Conservation (phyloP, 2,329 filamentous ascomycete species). For the Zymoseptoria brevis region DNA sequence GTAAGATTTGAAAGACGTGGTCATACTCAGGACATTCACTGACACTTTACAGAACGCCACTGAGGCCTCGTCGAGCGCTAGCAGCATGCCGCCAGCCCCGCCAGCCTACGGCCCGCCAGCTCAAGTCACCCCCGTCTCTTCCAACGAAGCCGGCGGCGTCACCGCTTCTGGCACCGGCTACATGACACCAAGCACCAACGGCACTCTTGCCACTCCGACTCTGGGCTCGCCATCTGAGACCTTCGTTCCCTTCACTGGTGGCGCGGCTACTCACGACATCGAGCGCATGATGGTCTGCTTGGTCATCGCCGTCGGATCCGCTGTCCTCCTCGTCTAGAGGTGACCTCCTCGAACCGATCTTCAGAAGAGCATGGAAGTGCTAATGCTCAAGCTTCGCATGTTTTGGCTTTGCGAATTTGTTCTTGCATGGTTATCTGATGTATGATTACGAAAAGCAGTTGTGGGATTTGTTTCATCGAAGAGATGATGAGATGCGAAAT, state of each 20-base stretch:
- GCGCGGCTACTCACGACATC: neutral
- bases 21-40: neutral
- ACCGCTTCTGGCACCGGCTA: conserved; percentile 1
- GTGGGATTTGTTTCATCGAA: neutral
- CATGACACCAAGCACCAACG: conserved; percentile 1
- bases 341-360: neutral
- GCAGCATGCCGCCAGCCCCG: neutral
- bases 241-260: conserved; percentile 5
- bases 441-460: neutral
- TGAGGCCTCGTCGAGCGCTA: neutral
- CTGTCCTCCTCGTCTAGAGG: neutral
- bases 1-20: neutral
- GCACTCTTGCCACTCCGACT: conserved; percentile 6
- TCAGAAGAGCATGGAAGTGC: neutral
- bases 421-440: neutral
- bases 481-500: neutral
- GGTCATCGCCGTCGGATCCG: neutral
- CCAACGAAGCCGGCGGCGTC: conserved; percentile 1
- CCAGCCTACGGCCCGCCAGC: neutral
- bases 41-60: neutral
- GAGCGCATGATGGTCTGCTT: neutral
- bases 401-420: neutral
- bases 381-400: neutral
- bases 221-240: conserved; percentile 1
- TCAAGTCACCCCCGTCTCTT: neutral